Base-by-base conservation (phyloP, 2,329 filamentous ascomycete genomes). In the Didymella sp. region DNA sequence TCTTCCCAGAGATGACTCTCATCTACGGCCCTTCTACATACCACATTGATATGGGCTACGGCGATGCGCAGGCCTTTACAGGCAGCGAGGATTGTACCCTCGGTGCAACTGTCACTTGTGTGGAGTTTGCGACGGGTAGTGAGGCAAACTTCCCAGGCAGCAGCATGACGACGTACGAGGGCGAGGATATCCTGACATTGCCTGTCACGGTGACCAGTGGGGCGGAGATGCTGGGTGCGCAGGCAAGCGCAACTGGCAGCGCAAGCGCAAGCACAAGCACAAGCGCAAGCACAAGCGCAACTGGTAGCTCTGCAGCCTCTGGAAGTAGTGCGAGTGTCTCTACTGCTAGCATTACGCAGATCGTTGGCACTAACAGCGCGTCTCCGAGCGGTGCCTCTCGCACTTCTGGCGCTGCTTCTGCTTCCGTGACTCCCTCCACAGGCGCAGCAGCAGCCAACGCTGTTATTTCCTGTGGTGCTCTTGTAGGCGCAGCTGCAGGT, bases 121-220 rank as follows among this genome's bases (percentile, higher is more conserved):
- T 48, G 17, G 60, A 69, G 45, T 66, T 48, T 11, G 62, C 59
- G 11, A 58, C 61, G 28, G 71, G 69, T 13, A 49, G 38, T 15
- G 62, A 66, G 40, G 70, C 70, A 1, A 72, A 73, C 38, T 62
- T 60, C 31, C 69, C 70, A 1, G 69, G 71, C 3, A 58, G 51
- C 25, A 64, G 56, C 27, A 71, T 66, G 1, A 46, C 41, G 31
- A 69, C 60, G 2, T 69, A 63, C 44, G 58, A 53, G 2, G 52
- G 47, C 17, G 61, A 41, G 4, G 42, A 50, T 17, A 51, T 58
- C 6, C 27, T 21, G 11, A 58, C 41, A 2, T 4, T 57, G 3
- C 41, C 53, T 12, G 52, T 67, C 1, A 50, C 51, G 2, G 51
- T 67, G 6, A 67, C 66, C 2, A 59, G 56, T n/a, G 66, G 66